phyloP scores from a whole-genome alignment of 192 early-diverging fungal genomes.

The Bifiguratus adelaidae region DNA sequence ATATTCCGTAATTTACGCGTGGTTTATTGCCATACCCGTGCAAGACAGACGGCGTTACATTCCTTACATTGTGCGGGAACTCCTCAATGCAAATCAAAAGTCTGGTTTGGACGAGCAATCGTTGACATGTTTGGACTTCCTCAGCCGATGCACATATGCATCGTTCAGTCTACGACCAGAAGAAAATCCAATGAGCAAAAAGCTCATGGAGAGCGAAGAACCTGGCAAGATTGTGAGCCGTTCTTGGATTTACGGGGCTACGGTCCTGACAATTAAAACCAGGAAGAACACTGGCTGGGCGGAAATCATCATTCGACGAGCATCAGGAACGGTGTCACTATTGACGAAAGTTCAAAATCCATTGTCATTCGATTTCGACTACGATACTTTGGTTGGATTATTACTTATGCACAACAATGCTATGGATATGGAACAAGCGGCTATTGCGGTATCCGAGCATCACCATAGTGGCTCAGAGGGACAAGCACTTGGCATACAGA shows the following conservation, averaged over 20 bases:
- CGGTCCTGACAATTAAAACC: conserved; percentile 67
- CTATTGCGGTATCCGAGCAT: conserved; percentile 1
- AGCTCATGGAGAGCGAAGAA: conserved; percentile 40
- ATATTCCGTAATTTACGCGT: conserved; percentile 83
- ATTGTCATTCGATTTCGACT: conserved; percentile 34
- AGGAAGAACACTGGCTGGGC: conserved; percentile 59
- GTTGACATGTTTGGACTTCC: conserved; percentile 90
- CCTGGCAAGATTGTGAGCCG: conserved; percentile 26
- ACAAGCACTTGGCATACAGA: too few species aligned
- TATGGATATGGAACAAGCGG: background rate
- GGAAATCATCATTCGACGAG: conserved; percentile 73
- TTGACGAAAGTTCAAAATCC: conserved; percentile 60
- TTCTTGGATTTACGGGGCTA: conserved; percentile 82
- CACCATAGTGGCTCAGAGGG: too few species aligned
- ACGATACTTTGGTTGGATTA: conserved; percentile 32
- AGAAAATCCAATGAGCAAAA: conserved; percentile 33
- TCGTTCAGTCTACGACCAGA: conserved; percentile 55
- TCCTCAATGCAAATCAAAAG: conserved; percentile 50
- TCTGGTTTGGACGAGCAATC: conserved; percentile 73
- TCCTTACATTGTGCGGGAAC: conserved; percentile 65
- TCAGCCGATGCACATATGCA: conserved; percentile 74
- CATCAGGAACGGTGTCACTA: conserved; percentile 66
- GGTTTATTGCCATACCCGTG: conserved; percentile 77
- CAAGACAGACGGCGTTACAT: conserved; percentile 69
- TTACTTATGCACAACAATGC: conserved; percentile 38